A percentile compares a stretch with the other conserved stretches of the same genome.
Conservation (phyloP, 129 eudicot genomes). For the Heracleum sosnowskyi region DNA sequence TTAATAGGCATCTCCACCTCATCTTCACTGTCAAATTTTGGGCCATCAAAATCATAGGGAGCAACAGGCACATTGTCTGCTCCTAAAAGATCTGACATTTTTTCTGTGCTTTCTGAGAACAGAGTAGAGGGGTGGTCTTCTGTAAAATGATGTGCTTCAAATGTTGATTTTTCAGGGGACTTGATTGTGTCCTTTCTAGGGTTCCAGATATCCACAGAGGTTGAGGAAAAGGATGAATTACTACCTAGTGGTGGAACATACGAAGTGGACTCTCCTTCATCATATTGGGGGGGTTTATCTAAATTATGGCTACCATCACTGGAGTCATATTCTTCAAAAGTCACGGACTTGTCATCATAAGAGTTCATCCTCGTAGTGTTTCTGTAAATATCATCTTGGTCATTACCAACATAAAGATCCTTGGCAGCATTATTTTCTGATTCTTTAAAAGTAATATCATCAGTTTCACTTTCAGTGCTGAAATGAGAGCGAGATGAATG, state of each 20-base stretch:
- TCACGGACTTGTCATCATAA: constrained; percentile 25
- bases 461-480: constrained; percentile 12
- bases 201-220: constrained; percentile 21
- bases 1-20: constrained; percentile 21
- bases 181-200: constrained; percentile 20
- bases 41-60: constrained; percentile 49
- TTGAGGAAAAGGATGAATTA: constrained; percentile 19
- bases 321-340: constrained; percentile 42
- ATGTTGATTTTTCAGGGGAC: constrained; percentile 13
- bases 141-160: constrained; percentile 26
- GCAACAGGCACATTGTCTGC: constrained; percentile 20
- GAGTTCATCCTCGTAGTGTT: constrained; percentile 17
- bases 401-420: constrained; percentile 12
- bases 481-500: constrained; percentile 34
- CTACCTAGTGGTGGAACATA: constrained; percentile 36
- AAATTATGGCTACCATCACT: constrained; percentile 31
- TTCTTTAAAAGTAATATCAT: constrained; percentile 18
- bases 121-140: constrained; percentile 25
- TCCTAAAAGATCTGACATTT: constrained; percentile 20
- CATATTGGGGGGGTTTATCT: constrained; percentile 30
- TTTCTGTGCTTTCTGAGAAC: constrained; percentile 21
- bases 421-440: constrained; percentile 18
- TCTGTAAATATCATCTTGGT: constrained; percentile 15
- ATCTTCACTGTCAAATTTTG: constrained; percentile 47
- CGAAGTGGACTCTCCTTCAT: constrained; percentile 35